These are phyloP conservation scores for Letharia columbiana DNA, from an alignment of 495 filamentous ascomycete species.

Conservation along the genomic window DNA sequence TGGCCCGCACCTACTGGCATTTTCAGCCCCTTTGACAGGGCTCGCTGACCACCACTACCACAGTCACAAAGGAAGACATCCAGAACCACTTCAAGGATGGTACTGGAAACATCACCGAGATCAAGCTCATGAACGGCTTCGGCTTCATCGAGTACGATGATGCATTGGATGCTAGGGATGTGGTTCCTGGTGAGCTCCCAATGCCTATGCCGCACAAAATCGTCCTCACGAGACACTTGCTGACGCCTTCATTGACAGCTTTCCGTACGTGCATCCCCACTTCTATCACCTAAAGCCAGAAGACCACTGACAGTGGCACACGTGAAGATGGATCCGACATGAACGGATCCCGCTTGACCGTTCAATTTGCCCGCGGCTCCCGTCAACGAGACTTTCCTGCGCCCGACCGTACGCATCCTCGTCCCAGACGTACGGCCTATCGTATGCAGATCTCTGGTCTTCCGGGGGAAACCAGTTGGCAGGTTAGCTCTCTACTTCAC, in stretches of 20 bases:
- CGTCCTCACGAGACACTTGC: slow-evolving; percentile 36
- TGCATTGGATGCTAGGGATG: slow-evolving; percentile 90
- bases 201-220: slow-evolving; percentile 20
- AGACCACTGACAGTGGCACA: background rate
- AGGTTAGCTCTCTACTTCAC: slow-evolving; percentile 68
- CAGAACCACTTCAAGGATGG: slow-evolving; percentile 95
- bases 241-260: slow-evolving; percentile 11
- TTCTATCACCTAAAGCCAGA: background rate
- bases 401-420: slow-evolving; percentile 72
- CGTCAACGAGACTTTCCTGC: slow-evolving; percentile 75
- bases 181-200: slow-evolving; percentile 73
- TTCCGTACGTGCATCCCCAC: slow-evolving; percentile 13
- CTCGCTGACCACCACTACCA: slow-evolving; percentile 29
- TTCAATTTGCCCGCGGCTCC: slow-evolving; percentile 93
- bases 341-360: slow-evolving; percentile 91
- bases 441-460: slow-evolving; percentile 97
- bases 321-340: slow-evolving; percentile 86
- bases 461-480: slow-evolving; percentile 97
- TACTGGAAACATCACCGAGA: slow-evolving; percentile 92
- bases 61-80: slow-evolving; percentile 93
- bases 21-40: slow-evolving; percentile 7
- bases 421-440: slow-evolving; percentile 86
- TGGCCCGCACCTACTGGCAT: slow-evolving; percentile 2
- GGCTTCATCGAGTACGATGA: slow-evolving; percentile 99
- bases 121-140: slow-evolving; percentile 99